Evolutionary conservation across 2,329 filamentous ascomycete species (phyloP).

Genomic region (Apiospora hydei): DNA sequence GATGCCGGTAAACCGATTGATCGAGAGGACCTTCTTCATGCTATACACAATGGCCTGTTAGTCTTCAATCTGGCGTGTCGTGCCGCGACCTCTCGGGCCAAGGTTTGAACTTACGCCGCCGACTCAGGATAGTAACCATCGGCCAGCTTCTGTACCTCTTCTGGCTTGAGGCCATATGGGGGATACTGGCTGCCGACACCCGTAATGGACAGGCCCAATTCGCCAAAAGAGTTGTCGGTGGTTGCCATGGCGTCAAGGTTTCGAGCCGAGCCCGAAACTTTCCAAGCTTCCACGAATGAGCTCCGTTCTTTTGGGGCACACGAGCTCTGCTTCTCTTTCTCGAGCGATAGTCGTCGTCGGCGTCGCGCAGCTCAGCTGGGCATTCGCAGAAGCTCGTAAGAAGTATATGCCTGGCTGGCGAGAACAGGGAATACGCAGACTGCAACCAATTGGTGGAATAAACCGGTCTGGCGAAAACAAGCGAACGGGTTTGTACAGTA

Average conservation of each 20-base stretch:
- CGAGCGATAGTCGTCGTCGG: not conserved
- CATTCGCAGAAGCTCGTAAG: not conserved
- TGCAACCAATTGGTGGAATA: not conserved
- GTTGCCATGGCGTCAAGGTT: conserved; percentile 47
- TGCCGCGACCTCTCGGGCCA: not conserved
- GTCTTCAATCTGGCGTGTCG: conserved; percentile 3
- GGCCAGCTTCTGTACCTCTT: conserved; percentile 59
- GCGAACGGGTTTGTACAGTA: not conserved
- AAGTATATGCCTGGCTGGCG: not conserved
- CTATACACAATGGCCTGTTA: conserved; percentile 44
- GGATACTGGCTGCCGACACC: conserved; percentile 69
- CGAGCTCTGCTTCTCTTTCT: not conserved
- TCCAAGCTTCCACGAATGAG: not conserved
- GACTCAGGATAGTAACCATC: conserved; percentile 66
- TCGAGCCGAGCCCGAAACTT: conserved; percentile 3
- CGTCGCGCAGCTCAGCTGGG: not conserved
- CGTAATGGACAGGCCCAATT: conserved; percentile 66
- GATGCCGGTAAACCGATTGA: conserved; percentile 71
- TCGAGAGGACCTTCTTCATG: conserved; percentile 68
- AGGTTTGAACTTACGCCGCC: conserved; percentile 57
- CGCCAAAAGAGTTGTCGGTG: conserved; percentile 50
- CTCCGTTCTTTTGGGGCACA: not conserved
- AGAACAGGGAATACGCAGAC: not conserved
- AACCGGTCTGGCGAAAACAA: not conserved
- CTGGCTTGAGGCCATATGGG: conserved; percentile 58